phyloP scores from a whole-genome alignment of 148 eudicot genomes.

The Oxyria digyna region DNA sequence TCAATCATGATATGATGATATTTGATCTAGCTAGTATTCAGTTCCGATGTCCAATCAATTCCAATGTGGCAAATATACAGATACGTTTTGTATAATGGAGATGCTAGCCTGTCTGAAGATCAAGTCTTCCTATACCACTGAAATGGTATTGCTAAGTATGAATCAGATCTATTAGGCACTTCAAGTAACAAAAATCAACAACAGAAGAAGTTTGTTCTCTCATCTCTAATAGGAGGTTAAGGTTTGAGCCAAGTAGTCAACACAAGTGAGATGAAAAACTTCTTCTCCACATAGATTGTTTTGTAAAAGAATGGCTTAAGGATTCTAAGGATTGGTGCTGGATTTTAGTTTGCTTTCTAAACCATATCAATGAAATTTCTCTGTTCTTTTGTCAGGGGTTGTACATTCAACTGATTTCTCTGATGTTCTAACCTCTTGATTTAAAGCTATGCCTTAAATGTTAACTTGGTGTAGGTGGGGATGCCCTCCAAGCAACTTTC shows the following conservation, averaged over 20 bases:
- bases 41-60: not conserved
- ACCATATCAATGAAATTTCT: not conserved
- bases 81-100: too few relatives aligned
- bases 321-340: not conserved
- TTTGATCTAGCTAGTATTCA: not conserved
- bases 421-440: too few relatives aligned
- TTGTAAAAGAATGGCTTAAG: not conserved
- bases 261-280: too few relatives aligned
- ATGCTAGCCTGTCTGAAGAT: too few relatives aligned
- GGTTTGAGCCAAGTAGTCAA: not conserved
- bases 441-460: not conserved
- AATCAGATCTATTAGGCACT: too few relatives aligned
- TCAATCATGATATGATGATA: not conserved
- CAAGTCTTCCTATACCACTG: too few relatives aligned
- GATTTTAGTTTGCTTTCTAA: not conserved
- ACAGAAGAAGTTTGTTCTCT: not conserved
- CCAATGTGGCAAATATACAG: not conserved
- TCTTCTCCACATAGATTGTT: not conserved
- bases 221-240: not conserved
- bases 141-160: too few relatives aligned
- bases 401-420: not conserved
- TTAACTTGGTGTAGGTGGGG: conserved; percentile 58
- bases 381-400: not conserved
- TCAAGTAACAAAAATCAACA: not conserved
- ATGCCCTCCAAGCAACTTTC: conserved; percentile 89